Evolutionary conservation across 108 stramenopile genomes (phyloP).

Genomic region (Craspedostauros australis): DNA sequence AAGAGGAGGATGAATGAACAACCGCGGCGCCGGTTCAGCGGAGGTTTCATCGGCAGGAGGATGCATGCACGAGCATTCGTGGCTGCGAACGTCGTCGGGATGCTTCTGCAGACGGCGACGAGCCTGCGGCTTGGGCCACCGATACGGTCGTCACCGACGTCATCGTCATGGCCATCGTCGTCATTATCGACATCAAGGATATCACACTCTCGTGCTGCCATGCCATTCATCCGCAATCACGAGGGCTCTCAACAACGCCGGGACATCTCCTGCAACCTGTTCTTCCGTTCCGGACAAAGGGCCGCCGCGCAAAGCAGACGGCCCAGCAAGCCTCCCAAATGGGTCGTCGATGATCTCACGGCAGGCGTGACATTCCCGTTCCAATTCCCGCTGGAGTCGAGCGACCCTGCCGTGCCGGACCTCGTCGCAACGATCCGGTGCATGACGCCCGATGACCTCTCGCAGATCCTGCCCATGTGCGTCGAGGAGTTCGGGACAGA

Average conservation of each 20-base stretch:
- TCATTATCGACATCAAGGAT: background rate
- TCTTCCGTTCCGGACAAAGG: conserved; percentile 1
- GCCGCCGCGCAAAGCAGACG: background rate
- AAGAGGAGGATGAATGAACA: too few relatives aligned
- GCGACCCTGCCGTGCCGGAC: too few relatives aligned
- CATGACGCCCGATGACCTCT: conserved; percentile 17
- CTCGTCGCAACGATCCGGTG: conserved; percentile 23
- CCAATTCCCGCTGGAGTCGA: too few relatives aligned
- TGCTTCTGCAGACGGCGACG: too few relatives aligned
- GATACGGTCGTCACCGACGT: background rate
- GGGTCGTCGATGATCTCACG: too few relatives aligned
- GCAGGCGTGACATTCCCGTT: too few relatives aligned
- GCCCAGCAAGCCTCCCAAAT: too few relatives aligned
- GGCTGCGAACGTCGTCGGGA: too few relatives aligned
- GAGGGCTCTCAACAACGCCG: background rate
- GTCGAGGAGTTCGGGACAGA: conserved; percentile 24
- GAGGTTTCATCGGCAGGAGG: too few relatives aligned
- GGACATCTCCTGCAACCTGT: conserved; percentile 5
- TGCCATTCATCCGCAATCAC: background rate
- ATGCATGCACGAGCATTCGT: too few relatives aligned
- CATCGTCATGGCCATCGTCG: background rate
- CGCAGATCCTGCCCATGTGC: conserved; percentile 20
- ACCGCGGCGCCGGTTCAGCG: too few relatives aligned
- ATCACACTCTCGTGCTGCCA: background rate
- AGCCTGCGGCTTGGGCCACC: background rate